These are phyloP conservation scores for Gracilaria gracilis DNA, from an alignment of 23 red algal species.

Conservation along the genomic window DNA sequence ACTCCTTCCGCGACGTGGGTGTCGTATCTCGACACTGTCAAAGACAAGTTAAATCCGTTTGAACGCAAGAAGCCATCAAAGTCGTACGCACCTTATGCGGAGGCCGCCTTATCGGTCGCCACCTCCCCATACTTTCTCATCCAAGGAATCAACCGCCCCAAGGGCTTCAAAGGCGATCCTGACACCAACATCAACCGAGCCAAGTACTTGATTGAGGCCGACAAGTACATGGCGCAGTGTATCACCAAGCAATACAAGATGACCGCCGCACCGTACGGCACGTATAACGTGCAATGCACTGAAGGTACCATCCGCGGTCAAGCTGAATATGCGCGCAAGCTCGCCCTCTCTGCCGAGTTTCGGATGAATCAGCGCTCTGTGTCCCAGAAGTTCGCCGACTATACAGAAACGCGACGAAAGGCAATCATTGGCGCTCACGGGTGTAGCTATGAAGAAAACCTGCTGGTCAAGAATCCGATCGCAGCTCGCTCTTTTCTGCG, in stretches of 20 bases:
- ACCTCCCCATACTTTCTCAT: background rate
- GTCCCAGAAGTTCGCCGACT: conserved; percentile 40
- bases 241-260: conserved; percentile 61
- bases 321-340: conserved; percentile 57
- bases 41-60: background rate
- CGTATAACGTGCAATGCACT: conserved; percentile 55
- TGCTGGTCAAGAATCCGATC: conserved; percentile 24
- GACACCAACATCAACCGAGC: background rate
- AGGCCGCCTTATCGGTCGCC: background rate
- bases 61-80: background rate
- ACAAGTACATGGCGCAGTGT: conserved; percentile 53
- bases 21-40: background rate
- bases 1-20: background rate
- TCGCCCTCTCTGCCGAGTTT: conserved; percentile 54
- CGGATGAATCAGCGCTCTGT: conserved; percentile 58
- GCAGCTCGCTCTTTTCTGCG: conserved; percentile 25
- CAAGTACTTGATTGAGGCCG: background rate
- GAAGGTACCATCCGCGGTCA: conserved; percentile 55
- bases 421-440: conserved; percentile 57
- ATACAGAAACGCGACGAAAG: conserved; percentile 52
- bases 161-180: background rate
- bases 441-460: conserved; percentile 62
- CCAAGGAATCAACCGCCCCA: background rate
- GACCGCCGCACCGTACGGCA: conserved; percentile 29
- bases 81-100: background rate